Evolutionary conservation across 441 rosid species (phyloP).

Genomic region (Bruguiera hainesii): DNA sequence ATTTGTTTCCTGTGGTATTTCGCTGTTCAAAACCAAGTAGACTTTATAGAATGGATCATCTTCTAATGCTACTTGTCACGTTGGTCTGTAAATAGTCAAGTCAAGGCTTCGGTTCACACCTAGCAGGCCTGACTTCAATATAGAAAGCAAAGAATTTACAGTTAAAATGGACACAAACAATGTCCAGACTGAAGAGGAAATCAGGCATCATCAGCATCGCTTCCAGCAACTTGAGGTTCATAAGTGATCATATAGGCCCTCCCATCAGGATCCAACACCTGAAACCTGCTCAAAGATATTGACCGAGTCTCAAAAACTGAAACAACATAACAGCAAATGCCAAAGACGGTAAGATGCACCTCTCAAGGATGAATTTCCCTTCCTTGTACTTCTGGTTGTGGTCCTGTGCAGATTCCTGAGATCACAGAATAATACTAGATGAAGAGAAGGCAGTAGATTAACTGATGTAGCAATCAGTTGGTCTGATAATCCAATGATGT

Average conservation of each 20-base stretch:
- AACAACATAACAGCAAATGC: conserved; percentile 5
- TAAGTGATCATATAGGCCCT: conserved; percentile 34
- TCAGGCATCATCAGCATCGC: conserved; percentile 53
- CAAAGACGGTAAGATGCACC: conserved; percentile 31
- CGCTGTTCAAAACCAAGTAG: not conserved
- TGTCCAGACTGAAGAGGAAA: conserved; percentile 3
- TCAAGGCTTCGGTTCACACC: not conserved
- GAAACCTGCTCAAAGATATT: conserved; percentile 48
- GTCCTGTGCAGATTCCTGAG: conserved; percentile 63
- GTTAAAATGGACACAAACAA: not conserved
- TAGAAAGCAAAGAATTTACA: conserved; percentile 26
- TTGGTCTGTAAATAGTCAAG: not conserved
- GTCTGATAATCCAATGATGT: conserved; percentile 7
- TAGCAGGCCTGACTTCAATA: conserved; percentile 3
- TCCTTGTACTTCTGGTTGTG: conserved; percentile 71
- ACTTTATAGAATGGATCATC: not conserved
- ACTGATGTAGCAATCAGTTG: not conserved
- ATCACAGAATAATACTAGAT: conserved; percentile 2
- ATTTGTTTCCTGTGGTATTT: conserved; percentile 6
- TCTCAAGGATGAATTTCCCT: conserved; percentile 78
- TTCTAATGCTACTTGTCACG: conserved; percentile 9
- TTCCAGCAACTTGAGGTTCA: conserved; percentile 41
- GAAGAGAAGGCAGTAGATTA: not conserved
- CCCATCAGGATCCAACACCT: conserved; percentile 67
- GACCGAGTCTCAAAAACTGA: conserved; percentile 9